Evolutionary conservation across 495 filamentous ascomycete species (phyloP), one percentile per base, ranked within the genome.

Genomic region (Annulohypoxylon bovei): DNA sequence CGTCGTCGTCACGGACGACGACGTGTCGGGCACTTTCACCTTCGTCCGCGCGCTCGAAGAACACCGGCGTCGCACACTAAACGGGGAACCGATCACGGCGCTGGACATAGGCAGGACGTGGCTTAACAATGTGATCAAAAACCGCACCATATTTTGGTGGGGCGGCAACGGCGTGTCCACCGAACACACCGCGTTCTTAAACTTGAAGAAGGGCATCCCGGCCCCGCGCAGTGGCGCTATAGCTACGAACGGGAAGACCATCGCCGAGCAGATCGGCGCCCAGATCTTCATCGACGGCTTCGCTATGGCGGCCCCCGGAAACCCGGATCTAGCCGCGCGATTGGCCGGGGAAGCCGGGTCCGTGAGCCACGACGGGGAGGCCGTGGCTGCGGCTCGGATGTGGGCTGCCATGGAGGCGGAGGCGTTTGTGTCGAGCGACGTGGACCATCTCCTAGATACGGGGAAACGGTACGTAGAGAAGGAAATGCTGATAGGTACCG

Each of bases 351-450:
- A 68, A 3, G 77, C 75, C 1, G 77, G 23, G 22, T 69, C 67
- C 6, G 77, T 79, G 11, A 77, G 75, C 37, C 77, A 79, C 46
- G 75, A 77, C 32, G 77, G 77, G 3, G 72, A 77, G 12, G 44
- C 77, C 2, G 71, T 79, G 14, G 28, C 71, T 30, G 77, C 77
- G 1, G 77, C 77, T 1, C 56, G 50, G 30, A 50, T 79, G 6
- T 79, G 77, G 77, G 77, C 77, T n/a, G 75, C 71, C 3, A 76
- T 76, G 73, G 77, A 79, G 49, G 73, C 77, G 1, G 71, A 76
- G 27, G 77, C 77, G 0, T 79, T 77, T 12, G 23, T 67, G 0
- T 72, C 71, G 0, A 61, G 40, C 6, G 68, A 79, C 20, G 63
- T 76, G 25, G 40, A 73, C 16, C 71, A 70, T 47, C 56, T 79